Base-by-base conservation (phyloP, 805 yeast species). In the Zygosaccharomyces kombuchaensis region DNA sequence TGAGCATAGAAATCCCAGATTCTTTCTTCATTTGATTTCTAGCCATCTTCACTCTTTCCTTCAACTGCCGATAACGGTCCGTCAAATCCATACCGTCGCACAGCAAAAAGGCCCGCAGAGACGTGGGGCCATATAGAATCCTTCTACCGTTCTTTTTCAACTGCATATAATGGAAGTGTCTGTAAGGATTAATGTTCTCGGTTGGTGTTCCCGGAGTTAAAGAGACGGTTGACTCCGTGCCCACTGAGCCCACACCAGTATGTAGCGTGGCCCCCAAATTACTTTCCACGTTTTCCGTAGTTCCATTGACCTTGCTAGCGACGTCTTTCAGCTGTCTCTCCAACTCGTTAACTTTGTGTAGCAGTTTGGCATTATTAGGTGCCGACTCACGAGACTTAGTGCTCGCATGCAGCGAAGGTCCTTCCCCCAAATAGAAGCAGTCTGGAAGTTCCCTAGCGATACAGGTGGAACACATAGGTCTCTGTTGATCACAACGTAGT, bases 71-170 rank as follows among this genome's bases (percentile, higher is more conserved):
- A 34, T 52, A 53, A 44, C 52, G 55, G 6, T 52, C 48, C 13
- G 50, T 43, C 22, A 54, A 44, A 4, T 52, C 56, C 47, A 54
- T 48, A 12, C 52, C 48, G 17, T 56, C 46, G 9, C 37, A 45
- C 27, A 40, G 31, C 2, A 57, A 29, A 41, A 50, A 45, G 1
- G 59, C 53, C 31, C 60, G 52, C 16, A 54, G 27, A 4, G 66
- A 54, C 1, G 70, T 66, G 6, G 67, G 62, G 0, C 70, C 70
- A 51, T 49, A 62, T n/a, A 53, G 21, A 2, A 55, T 45, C 2
- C 46, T 44, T 35, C 67, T 52, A 6, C 59, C 66, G 19, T 51
- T 40, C 6, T 52, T 34, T 40, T 61, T 56, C 4, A 36, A 17
- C 40, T 57, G 57, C 6, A 59, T 5, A 42, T 27, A 49, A 34